Conservation (phyloP, 1,284 basidiomycete species). For the Ceratobasidium papillatum region DNA sequence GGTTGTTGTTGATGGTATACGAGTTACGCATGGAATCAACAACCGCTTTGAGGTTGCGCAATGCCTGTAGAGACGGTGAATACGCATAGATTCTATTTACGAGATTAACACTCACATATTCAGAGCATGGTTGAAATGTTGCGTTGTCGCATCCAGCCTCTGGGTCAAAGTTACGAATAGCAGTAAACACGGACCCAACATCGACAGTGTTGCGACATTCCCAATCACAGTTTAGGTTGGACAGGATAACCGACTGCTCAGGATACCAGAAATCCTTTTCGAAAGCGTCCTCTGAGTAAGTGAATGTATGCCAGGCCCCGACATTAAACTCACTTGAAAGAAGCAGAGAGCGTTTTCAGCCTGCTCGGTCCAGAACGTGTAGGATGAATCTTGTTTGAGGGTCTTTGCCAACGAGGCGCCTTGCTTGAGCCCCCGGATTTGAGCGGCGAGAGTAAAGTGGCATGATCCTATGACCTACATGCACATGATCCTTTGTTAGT, state of each 20-base stretch:
- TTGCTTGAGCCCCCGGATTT: slow-evolving; percentile 40
- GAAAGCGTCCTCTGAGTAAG: background rate
- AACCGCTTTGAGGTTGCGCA: slow-evolving; percentile 43
- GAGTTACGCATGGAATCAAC: slow-evolving; percentile 45
- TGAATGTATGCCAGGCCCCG: background rate
- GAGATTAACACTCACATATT: background rate
- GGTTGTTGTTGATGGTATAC: slow-evolving; percentile 44
- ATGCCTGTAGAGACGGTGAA: slow-evolving; percentile 19
- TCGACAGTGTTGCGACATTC: slow-evolving; percentile 40
- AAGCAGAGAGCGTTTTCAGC: slow-evolving; percentile 43
- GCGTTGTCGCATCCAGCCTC: slow-evolving; percentile 41
- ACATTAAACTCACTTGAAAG: slow-evolving; percentile 38
- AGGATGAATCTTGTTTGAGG: background rate
- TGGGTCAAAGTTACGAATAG: slow-evolving; percentile 44
- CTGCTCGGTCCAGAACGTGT: slow-evolving; percentile 28
- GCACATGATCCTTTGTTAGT: no score
- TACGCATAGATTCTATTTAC: background rate
- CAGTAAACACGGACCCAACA: slow-evolving; percentile 43
- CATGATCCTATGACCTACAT: slow-evolving; percentile 24
- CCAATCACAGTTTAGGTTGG: slow-evolving; percentile 43
- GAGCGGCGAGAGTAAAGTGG: slow-evolving; percentile 44
- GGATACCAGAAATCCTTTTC: slow-evolving; percentile 29
- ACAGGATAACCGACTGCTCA: slow-evolving; percentile 13
- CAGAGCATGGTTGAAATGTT: slow-evolving; percentile 46
- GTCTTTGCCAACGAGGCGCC: slow-evolving; percentile 37